A percentile compares a stretch with the other conserved stretches of the same genome.
Evolutionary conservation across 2,329 filamentous ascomycete species (phyloP).

Genomic region (Pseudonectria buxi): DNA sequence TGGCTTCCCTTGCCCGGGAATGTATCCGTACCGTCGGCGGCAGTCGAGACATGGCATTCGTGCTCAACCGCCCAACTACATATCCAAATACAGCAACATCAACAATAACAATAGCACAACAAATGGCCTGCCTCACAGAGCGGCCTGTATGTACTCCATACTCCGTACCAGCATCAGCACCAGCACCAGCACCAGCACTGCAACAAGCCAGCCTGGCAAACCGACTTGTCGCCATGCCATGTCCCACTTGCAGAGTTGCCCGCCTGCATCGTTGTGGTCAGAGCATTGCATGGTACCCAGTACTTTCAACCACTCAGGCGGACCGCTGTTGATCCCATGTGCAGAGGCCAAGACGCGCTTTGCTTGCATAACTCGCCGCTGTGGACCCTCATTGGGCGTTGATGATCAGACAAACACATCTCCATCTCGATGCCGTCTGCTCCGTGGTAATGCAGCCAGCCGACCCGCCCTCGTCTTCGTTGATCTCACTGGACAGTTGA

Average conservation of each 20-base stretch:
- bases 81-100: no score
- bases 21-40: no score
- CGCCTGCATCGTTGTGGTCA: neutral
- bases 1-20: no score
- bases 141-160: no score
- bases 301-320: constrained; percentile 7
- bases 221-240: no score
- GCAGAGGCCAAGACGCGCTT: constrained; percentile 3
- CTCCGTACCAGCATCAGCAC: no score
- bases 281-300: constrained; percentile 8
- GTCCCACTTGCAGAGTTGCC: constrained; percentile 2
- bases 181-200: no score
- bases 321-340: constrained; percentile 16
- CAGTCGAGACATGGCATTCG: no score
- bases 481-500: constrained; percentile 12
- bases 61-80: no score
- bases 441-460: constrained; percentile 16
- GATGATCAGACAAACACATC: constrained; percentile 14
- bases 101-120: no score
- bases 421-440: constrained; percentile 15
- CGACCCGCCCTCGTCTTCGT: constrained; percentile 12
- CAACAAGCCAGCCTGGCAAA: no score
- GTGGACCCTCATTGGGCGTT: constrained; percentile 13
- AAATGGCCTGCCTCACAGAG: no score
- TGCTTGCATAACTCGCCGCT: constrained; percentile 15